Evolutionary conservation across 2,329 filamentous ascomycete species (phyloP).

Genomic region (Fusarium buxicola): DNA sequence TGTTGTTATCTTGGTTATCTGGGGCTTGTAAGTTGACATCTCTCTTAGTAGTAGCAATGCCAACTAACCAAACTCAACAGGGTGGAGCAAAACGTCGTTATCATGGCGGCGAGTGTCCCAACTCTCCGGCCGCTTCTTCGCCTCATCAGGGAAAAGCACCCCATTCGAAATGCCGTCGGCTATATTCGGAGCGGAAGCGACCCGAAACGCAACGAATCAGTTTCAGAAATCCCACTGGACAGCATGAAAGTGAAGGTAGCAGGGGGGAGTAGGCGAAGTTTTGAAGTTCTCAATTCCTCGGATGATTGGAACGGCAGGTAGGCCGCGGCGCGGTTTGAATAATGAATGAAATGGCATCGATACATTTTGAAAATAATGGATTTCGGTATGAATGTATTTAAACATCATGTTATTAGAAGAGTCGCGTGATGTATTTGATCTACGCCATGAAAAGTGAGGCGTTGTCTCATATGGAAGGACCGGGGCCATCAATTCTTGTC

Average conservation of each 20-base stretch:
- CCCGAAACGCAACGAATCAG: background rate
- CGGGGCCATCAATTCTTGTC: too few species aligned
- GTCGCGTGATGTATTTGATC: too few species aligned
- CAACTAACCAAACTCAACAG: background rate
- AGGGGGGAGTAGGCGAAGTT: background rate
- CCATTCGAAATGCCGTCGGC: background rate
- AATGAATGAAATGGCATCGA: too few species aligned
- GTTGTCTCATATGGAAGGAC: too few species aligned
- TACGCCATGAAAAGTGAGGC: too few species aligned
- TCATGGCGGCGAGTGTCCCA: constrained; percentile 21
- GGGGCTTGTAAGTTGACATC: constrained; percentile 19
- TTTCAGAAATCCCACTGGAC: constrained; percentile 7
- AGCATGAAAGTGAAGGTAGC: background rate
- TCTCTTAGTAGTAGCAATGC: too few species aligned
- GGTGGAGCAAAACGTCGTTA: constrained; percentile 27
- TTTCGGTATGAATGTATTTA: too few species aligned
- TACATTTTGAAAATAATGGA: too few species aligned
- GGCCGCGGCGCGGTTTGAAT: background rate
- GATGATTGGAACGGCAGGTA: constrained; percentile 3
- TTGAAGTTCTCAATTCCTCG: background rate
- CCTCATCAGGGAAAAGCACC: constrained; percentile 1
- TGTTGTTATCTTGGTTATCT: constrained; percentile 10
- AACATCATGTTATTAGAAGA: too few species aligned
- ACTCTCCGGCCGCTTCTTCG: constrained; percentile 18
- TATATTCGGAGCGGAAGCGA: constrained; percentile 3